Evolutionary conservation across 495 filamentous ascomycete species (phyloP), one percentile per base, ranked within the genome.

Genomic region (Daldinia concentrica): DNA sequence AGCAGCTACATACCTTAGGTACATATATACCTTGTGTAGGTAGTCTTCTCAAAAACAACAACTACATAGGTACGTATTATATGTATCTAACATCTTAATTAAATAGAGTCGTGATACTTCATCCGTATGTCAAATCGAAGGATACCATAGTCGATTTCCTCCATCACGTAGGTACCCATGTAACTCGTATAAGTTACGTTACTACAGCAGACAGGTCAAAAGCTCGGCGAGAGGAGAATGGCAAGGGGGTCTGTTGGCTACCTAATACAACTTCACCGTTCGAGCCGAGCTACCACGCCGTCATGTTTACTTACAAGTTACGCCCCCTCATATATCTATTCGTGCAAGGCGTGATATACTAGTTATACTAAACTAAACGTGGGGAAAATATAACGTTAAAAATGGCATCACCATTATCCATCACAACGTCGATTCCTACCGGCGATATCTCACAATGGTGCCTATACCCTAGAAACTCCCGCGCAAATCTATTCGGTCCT

Each of bases 371-470:
- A 36, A 36, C 3, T 5, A 36, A 36, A 14, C 34, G 11, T 4
- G 34, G 34, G 34, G 12, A 2, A 36, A 36, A 36, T 14, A 43
- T 43, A 19, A 45, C 26, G n/a, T 12, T 11, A 36, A 4, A 15
- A 51, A 69, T 69, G 66, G 48, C 67, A 11, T 65, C 48, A 1
- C 15, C 30, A 22, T 61, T 50, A 14, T 66, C 62, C n/a, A 4
- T 72, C n/a, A 64, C 59, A 12, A 72, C 69, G 50, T 60, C 59
- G 17, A 51, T 72, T 52, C 69, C 69, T 36, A 63, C 64, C 1
- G 63, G 69, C 27, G 43, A 22, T n/a, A 45, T 72, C 37, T 14
- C 69, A 6, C 27, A 72, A 45, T 72, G 69, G 69, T 72, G 69
- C 22, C 27, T 72, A 1, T 4, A 27, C 17, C 39, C 29, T 6